These are phyloP conservation scores for Backusella westeae DNA, from an alignment of 192 early-diverging fungal species.

Conservation along the genomic window DNA sequence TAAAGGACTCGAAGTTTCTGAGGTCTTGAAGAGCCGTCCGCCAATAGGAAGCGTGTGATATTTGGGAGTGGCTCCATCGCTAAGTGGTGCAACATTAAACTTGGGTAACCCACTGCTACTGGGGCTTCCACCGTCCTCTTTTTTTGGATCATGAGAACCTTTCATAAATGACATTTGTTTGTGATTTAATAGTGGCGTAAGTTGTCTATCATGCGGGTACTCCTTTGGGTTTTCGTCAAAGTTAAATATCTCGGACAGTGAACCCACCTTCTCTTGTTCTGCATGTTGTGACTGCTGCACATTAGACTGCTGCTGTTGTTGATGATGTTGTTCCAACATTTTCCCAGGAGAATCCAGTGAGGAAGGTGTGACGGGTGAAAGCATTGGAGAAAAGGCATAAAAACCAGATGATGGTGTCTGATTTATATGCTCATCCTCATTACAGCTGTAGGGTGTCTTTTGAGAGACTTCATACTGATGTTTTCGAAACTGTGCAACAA, in stretches of 20 bases:
- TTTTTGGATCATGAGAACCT: conserved; percentile 9
- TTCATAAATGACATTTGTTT: not conserved
- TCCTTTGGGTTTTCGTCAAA: not conserved
- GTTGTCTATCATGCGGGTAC: not conserved
- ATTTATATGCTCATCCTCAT: not conserved
- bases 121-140: not conserved
- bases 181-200: not conserved
- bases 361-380: conserved; percentile 6
- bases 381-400: not conserved
- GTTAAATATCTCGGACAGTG: not conserved
- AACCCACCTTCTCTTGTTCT: not conserved
- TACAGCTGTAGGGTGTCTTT: not conserved
- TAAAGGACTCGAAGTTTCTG: not conserved
- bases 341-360: conserved; percentile 1
- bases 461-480: conserved; percentile 18
- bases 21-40: not conserved
- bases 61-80: not conserved
- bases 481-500: conserved; percentile 44
- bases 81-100: conserved; percentile 29
- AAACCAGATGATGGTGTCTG: not conserved
- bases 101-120: conserved; percentile 17
- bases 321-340: not conserved
- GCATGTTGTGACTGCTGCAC: not conserved
- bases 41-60: conserved; percentile 8
- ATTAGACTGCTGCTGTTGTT: not conserved